phyloP scores from a whole-genome alignment of 805 yeast species.

The Saccharomyces paradoxus region DNA sequence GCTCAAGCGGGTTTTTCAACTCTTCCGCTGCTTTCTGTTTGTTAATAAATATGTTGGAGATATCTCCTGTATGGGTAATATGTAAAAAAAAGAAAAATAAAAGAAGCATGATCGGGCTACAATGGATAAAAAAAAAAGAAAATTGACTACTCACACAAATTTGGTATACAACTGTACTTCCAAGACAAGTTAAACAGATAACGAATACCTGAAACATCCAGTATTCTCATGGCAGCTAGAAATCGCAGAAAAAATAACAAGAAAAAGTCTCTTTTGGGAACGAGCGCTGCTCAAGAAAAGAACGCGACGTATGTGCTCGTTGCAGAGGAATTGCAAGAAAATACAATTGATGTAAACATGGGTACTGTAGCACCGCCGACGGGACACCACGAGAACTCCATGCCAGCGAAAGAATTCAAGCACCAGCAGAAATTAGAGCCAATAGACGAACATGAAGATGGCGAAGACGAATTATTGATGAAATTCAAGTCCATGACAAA shows the following conservation, averaged over 20 bases:
- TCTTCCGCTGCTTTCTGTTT: not conserved
- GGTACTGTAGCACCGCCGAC: not conserved
- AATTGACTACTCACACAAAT: not conserved
- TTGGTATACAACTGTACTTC: not conserved
- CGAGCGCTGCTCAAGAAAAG: not conserved
- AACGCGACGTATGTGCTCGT: not conserved
- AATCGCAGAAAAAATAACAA: not conserved
- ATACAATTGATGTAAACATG: not conserved
- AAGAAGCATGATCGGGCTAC: not conserved
- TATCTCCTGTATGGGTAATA: not conserved
- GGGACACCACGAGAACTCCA: not conserved
- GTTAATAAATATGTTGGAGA: not conserved
- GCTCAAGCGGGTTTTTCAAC: not conserved
- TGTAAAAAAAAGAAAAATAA: not conserved
- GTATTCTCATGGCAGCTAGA: not conserved
- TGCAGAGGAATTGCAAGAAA: not conserved
- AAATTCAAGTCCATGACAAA: not conserved
- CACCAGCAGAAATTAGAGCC: not conserved
- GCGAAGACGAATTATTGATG: not conserved
- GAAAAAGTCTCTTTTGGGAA: not conserved
- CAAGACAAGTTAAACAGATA: not conserved
- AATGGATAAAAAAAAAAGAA: not conserved
- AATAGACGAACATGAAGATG: not conserved
- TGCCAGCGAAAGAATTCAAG: not conserved
- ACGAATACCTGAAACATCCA: not conserved